Base-by-base conservation (phyloP, 2,329 filamentous ascomycete genomes). In the Coleophoma eucalyptorum region DNA sequence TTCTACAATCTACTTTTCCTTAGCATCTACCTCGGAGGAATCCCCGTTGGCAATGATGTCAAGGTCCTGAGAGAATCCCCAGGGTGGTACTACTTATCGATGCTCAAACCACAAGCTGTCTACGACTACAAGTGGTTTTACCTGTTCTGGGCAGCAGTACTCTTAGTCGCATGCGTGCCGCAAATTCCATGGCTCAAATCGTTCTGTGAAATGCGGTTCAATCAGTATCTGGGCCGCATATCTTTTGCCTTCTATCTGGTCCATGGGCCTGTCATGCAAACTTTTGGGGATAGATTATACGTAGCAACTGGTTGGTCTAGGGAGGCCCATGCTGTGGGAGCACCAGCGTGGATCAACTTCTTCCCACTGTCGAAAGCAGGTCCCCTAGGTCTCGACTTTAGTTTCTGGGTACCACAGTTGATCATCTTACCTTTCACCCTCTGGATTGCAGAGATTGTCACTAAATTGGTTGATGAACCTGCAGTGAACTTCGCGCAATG, bases 51-150 rank as follows among this genome's bases (percentile, higher is more conserved):
- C 45, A 75, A 71, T 46, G 70, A 80, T 15, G 56, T 82, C 3
- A 62, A 73, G 4, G 64, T 76, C 6, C 65, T 88, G 2, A 67
- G 71, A 20, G 71, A 72, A 21, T 81, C 76, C n/a, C 76, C 79
- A 0, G 83, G 84, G 2, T 66, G 62, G 64, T 51, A 58, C 19
- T 51, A 49, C 35, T 48, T 56, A 34, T 54, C 81, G 0, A 75
- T 73, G 52, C 69, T 88, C 51, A 86, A 85, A 53, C 82, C 84
- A 0, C 81, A 86, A 60, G 83, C 83, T 1, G 79, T 84, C 11
- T 85, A 74, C 57, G 81, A 86, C 62, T 77, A 75, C 61, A 87
- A 86, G 65, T 87, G 82, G 82, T 86, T 86, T 66, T 87, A 76
- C 62, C 73, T 87, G 3, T 84, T 84, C 62, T 80, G 76, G 70